These are phyloP conservation scores for Coemansia sp. DNA, from an alignment of 192 early-diverging fungal genomes.

Conservation along the genomic window DNA sequence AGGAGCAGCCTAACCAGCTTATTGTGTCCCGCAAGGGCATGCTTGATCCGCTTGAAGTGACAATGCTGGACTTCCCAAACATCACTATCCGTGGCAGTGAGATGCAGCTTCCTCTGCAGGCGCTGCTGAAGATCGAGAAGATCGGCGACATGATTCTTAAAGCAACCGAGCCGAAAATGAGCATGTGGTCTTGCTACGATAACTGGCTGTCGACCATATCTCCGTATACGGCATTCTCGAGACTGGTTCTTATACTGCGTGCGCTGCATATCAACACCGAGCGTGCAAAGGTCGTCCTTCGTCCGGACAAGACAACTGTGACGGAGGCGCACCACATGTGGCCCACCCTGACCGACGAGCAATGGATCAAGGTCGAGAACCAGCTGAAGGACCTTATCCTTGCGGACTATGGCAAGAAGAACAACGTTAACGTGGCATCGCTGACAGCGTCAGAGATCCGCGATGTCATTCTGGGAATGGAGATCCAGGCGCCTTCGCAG, in stretches of 20 bases:
- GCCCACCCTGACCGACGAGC: conserved; percentile 95
- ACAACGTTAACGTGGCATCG: conserved; percentile 97
- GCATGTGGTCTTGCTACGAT: conserved; percentile 86
- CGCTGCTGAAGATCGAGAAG: conserved; percentile 97
- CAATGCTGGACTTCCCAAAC: conserved; percentile 94
- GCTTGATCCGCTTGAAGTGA: conserved; percentile 97
- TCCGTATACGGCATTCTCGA: conserved; percentile 98
- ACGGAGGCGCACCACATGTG: conserved; percentile 98
- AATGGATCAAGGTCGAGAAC: conserved; percentile 97
- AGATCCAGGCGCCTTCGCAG: conserved; percentile 94
- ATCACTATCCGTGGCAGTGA: conserved; percentile 98
- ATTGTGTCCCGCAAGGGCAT: conserved; percentile 99
- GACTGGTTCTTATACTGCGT: conserved; percentile 93
- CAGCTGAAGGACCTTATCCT: conserved; percentile 96
- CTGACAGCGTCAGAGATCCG: conserved; percentile 96
- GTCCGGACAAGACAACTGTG: conserved; percentile 90
- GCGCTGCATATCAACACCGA: conserved; percentile 98
- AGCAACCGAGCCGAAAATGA: conserved; percentile 98
- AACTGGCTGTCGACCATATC: conserved; percentile 96
- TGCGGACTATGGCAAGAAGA: conserved; percentile 99
- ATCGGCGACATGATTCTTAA: conserved; percentile 98
- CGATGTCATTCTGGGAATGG: conserved; percentile 99
- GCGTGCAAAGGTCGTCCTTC: conserved; percentile 94
- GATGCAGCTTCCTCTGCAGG: conserved; percentile 97
- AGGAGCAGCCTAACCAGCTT: conserved; percentile 99